Conservation (phyloP, 371 early-diverging fungal species). For the Rhizopus sp. region DNA sequence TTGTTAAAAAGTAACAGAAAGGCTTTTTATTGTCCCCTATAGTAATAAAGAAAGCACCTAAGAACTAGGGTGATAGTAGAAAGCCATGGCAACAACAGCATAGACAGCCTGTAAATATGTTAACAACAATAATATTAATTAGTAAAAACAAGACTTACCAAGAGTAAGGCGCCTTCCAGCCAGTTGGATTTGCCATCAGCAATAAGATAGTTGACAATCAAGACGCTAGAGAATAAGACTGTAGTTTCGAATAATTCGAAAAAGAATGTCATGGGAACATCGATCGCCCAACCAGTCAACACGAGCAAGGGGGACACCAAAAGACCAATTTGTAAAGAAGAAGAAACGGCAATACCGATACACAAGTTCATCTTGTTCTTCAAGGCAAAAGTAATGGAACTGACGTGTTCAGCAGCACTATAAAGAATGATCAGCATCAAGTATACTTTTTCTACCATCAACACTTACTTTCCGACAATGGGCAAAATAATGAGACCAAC, state of each 20-base stretch:
- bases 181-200: conserved; percentile 77
- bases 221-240: conserved; percentile 79
- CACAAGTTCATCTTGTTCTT: conserved; percentile 90
- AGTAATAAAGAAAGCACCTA: background rate
- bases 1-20: no score
- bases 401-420: conserved; percentile 67
- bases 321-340: conserved; percentile 87
- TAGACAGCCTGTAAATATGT: conserved; percentile 50
- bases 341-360: conserved; percentile 85
- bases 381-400: conserved; percentile 81
- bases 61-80: conserved; percentile 58
- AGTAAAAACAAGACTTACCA: conserved; percentile 36
- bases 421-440: conserved; percentile 28
- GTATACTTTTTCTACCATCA: conserved; percentile 16
- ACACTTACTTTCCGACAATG: conserved; percentile 70
- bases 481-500: conserved; percentile 88
- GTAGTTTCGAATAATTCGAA: conserved; percentile 84
- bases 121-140: background rate
- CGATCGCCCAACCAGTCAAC: conserved; percentile 84
- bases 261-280: conserved; percentile 73
- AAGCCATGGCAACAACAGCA: conserved; percentile 73
- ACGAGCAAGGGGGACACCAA: conserved; percentile 86
- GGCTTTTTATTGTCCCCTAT: no score
- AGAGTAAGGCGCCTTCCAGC: conserved; percentile 82
- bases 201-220: conserved; percentile 82